A percentile compares a stretch with the other conserved stretches of the same genome.
phyloP scores from a whole-genome alignment of 345 rosid species.

The Hevea brasiliensis region DNA sequence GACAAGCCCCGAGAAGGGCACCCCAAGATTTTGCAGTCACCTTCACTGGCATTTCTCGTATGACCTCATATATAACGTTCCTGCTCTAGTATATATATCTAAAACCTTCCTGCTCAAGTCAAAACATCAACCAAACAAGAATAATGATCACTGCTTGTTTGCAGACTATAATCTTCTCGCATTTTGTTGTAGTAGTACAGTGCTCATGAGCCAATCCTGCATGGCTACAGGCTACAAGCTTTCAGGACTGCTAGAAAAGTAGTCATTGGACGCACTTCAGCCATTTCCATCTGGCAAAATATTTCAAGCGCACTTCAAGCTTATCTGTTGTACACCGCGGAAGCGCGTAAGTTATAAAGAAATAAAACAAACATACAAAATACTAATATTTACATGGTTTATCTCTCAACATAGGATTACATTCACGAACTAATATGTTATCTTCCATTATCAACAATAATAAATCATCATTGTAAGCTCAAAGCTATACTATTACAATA shows the following conservation, averaged over 20 bases:
- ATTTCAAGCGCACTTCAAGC: slow-evolving; percentile 46
- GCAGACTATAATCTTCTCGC: slow-evolving; percentile 37
- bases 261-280: slow-evolving; percentile 51
- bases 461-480: too few relatives aligned
- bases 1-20: slow-evolving; percentile 61
- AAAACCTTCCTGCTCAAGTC: slow-evolving; percentile 60
- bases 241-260: slow-evolving; percentile 57
- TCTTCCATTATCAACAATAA: too few relatives aligned
- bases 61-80: slow-evolving; percentile 50
- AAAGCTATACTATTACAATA: too few relatives aligned
- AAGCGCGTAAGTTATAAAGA: too few relatives aligned
- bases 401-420: too few relatives aligned
- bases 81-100: slow-evolving; percentile 52
- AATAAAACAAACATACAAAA: too few relatives aligned
- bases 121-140: slow-evolving; percentile 62
- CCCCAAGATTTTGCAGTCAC: slow-evolving; percentile 68
- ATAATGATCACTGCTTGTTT: slow-evolving; percentile 55
- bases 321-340: too few relatives aligned
- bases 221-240: slow-evolving; percentile 74
- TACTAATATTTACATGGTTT: too few relatives aligned
- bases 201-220: slow-evolving; percentile 66
- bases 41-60: slow-evolving; percentile 47
- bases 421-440: too few relatives aligned
- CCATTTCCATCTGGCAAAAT: slow-evolving; percentile 55
- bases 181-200: slow-evolving; percentile 40